A percentile compares a stretch with the other conserved stretches of the same genome.
Conservation (phyloP, 2,329 filamentous ascomycete genomes). For the Ampelomyces quisqualis region DNA sequence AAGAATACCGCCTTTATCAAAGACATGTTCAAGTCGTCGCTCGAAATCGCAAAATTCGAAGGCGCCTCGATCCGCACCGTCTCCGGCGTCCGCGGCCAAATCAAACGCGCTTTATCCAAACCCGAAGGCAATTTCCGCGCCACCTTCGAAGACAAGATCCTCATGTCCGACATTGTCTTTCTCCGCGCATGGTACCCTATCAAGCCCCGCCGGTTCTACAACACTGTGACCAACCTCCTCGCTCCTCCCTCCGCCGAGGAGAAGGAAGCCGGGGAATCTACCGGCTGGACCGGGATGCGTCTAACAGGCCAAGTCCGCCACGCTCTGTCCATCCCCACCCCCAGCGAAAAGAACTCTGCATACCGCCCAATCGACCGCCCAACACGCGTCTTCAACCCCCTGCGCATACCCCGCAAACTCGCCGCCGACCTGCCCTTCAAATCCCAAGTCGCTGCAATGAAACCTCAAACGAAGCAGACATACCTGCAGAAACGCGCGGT, state of each 20-base stretch:
- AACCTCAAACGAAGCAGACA: conserved; percentile 75
- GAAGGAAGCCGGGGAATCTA: conserved; percentile 36
- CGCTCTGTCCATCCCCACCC: conserved; percentile 72
- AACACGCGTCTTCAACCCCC: conserved; percentile 57
- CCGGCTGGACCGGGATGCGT: conserved; percentile 83
- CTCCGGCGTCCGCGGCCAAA: conserved; percentile 91
- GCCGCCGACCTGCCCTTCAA: conserved; percentile 88
- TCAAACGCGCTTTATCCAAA: conserved; percentile 91
- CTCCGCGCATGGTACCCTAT: conserved; percentile 95
- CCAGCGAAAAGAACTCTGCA: conserved; percentile 77
- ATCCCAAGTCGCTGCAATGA: conserved; percentile 81
- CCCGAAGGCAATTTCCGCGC: conserved; percentile 95
- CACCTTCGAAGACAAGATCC: conserved; percentile 97
- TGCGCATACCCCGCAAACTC: conserved; percentile 74
- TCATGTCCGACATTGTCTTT: conserved; percentile 96
- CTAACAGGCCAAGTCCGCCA: conserved; percentile 88
- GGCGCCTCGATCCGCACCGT: conserved; percentile 95
- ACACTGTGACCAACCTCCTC: conserved; percentile 89
- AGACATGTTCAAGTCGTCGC: conserved; percentile 91
- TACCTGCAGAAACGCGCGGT: conserved; percentile 96
- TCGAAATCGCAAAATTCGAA: conserved; percentile 98
- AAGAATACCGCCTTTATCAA: conserved; percentile 99
- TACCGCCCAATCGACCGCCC: conserved; percentile 67
- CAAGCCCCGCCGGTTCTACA: conserved; percentile 94
- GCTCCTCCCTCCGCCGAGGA: conserved; percentile 50